Percentiles rank a stretch among this genome's conserved stretches.
Conservation (phyloP, 805 yeast species). For the Cyberlindnera mycetangii region DNA sequence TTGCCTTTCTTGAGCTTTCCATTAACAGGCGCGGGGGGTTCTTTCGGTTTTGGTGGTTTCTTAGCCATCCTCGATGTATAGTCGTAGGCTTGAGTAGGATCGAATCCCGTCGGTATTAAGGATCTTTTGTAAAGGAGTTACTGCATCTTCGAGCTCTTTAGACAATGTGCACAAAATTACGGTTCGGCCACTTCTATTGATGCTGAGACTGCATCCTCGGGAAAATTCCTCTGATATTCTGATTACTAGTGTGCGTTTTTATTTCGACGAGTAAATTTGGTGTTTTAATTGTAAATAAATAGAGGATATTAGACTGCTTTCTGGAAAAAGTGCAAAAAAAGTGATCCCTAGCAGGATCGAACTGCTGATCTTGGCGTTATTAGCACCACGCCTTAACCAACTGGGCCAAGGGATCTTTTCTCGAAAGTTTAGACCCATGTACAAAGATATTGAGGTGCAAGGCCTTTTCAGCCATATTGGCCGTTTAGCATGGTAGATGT, state of each 20-base stretch:
- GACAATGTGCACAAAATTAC: background rate
- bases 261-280: too few relatives aligned
- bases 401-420: constrained; percentile 52
- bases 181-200: background rate
- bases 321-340: constrained; percentile 7
- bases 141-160: background rate
- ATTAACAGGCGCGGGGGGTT: constrained; percentile 12
- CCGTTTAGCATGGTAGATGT: too few relatives aligned
- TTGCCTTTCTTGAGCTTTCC: constrained; percentile 17
- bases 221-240: too few relatives aligned
- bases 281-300: too few relatives aligned
- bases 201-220: too few relatives aligned
- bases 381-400: constrained; percentile 60
- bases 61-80: constrained; percentile 15
- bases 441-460: too few relatives aligned
- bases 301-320: too few relatives aligned
- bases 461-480: too few relatives aligned
- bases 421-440: too few relatives aligned
- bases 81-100: background rate
- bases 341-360: constrained; percentile 85
- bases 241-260: too few relatives aligned
- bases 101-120: too few relatives aligned
- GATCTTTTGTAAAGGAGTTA: background rate
- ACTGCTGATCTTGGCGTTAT: constrained; percentile 68
- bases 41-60: constrained; percentile 7